Percentiles rank a stretch among this genome's conserved stretches.
phyloP scores from a whole-genome alignment of 495 filamentous ascomycete species.

The Pyrenopolyporus hunteri region DNA sequence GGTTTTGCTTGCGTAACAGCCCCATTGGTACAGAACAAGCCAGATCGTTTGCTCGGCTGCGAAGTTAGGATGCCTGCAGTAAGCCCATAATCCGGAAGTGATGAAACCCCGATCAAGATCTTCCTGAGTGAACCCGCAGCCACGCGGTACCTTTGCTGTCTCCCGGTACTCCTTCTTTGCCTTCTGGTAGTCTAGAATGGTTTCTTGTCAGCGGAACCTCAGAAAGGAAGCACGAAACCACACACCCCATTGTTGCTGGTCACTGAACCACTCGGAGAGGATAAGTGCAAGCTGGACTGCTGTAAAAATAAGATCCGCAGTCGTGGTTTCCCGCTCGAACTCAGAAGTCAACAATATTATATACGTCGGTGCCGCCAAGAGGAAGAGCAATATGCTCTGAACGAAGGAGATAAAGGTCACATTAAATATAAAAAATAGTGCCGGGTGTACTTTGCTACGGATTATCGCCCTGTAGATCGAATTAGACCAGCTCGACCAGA shows the following conservation, averaged over 20 bases:
- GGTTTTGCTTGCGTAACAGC: conserved; percentile 70
- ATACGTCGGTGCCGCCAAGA: conserved; percentile 83
- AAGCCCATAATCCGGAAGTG: conserved; percentile 83
- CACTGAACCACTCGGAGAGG: conserved; percentile 78
- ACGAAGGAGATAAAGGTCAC: conserved; percentile 81
- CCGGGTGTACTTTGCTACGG: conserved; percentile 47
- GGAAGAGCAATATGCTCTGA: conserved; percentile 81
- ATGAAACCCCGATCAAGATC: conserved; percentile 94
- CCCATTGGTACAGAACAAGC: conserved; percentile 86
- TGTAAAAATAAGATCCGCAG: conserved; percentile 71
- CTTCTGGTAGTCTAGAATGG: conserved; percentile 67
- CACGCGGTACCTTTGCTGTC: conserved; percentile 70
- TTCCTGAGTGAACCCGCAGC: conserved; percentile 59
- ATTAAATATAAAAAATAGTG: conserved; percentile 82
- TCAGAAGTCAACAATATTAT: conserved; percentile 65
- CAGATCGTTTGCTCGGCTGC: conserved; percentile 91
- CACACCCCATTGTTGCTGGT: conserved; percentile 91
- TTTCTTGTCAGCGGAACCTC: conserved; percentile 27
- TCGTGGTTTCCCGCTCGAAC: conserved; percentile 51
- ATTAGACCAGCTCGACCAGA: conserved; percentile 9
- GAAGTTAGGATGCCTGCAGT: conserved; percentile 92
- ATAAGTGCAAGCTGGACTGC: conserved; percentile 71
- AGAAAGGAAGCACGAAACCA: not conserved
- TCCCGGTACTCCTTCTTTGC: conserved; percentile 79
- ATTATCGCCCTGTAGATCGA: conserved; percentile 51